A percentile compares a stretch with the other conserved stretches of the same genome.
These are phyloP conservation scores for Saturnispora halmiae DNA, from an alignment of 805 yeast species.

Conservation along the genomic window DNA sequence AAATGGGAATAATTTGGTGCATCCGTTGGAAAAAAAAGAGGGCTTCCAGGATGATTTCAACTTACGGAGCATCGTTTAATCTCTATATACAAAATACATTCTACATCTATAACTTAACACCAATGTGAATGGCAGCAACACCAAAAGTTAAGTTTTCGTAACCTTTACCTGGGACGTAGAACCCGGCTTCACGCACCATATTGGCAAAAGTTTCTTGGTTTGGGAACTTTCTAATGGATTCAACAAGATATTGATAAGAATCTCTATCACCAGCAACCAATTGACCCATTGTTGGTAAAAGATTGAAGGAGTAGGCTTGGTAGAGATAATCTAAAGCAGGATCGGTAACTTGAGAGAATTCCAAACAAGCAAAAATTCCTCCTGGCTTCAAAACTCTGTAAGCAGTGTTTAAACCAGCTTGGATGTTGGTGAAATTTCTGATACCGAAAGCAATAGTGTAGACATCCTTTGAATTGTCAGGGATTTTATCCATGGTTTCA, in stretches of 20 bases:
- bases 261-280: slow-evolving; percentile 91
- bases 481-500: slow-evolving; percentile 74
- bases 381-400: slow-evolving; percentile 94
- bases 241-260: slow-evolving; percentile 92
- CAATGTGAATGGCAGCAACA: slow-evolving; percentile 91
- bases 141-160: slow-evolving; percentile 93
- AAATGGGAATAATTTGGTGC: too few relatives aligned
- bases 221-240: slow-evolving; percentile 87
- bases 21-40: background rate
- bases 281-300: slow-evolving; percentile 92
- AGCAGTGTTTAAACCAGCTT: slow-evolving; percentile 91
- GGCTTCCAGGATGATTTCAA: too few relatives aligned
- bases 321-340: slow-evolving; percentile 65
- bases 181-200: slow-evolving; percentile 94
- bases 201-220: slow-evolving; percentile 80
- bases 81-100: slow-evolving; percentile 1
- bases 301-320: slow-evolving; percentile 80
- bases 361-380: slow-evolving; percentile 94
- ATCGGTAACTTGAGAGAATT: slow-evolving; percentile 86
- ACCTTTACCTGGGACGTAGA: slow-evolving; percentile 81
- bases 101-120: slow-evolving; percentile 61
- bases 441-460: slow-evolving; percentile 97
- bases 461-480: slow-evolving; percentile 82
- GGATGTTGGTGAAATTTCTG: slow-evolving; percentile 91
- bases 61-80: too few relatives aligned